These are phyloP conservation scores for Aschersonia sp. DNA, from an alignment of 2,329 filamentous ascomycete species.

Conservation along the genomic window DNA sequence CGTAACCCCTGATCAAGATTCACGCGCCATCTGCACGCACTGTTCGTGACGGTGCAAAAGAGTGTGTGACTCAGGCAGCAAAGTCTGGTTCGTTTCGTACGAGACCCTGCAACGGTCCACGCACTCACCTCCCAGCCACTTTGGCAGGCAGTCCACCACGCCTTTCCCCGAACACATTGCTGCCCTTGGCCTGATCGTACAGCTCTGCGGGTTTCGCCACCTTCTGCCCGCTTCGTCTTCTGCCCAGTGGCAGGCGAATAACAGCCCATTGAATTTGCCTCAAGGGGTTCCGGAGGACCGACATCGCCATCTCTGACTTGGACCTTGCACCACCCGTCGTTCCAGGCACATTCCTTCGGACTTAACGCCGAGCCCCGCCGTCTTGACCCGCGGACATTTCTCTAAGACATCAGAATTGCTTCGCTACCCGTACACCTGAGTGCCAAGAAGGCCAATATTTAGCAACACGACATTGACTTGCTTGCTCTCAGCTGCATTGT, in stretches of 20 bases:
- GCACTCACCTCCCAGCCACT: conserved; percentile 2
- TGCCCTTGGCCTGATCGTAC: neutral
- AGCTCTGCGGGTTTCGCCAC: neutral
- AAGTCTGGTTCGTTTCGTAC: conserved; percentile 6
- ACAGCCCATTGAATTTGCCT: neutral
- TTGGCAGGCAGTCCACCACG: conserved; percentile 1
- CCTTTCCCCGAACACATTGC: neutral
- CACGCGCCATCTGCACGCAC: neutral
- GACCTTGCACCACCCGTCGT: neutral
- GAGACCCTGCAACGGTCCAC: conserved; percentile 1
- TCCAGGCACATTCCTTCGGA: neutral
- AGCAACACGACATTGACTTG: too few relatives aligned
- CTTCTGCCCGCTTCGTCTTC: neutral
- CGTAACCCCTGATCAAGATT: neutral
- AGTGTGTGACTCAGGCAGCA: conserved; percentile 22
- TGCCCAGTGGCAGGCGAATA: neutral
- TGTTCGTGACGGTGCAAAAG: conserved; percentile 4
- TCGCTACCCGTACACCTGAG: too few relatives aligned
- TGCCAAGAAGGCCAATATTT: too few relatives aligned
- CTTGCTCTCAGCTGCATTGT: neutral
- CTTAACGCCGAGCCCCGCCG: neutral
- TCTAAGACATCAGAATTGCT: neutral
- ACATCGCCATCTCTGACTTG: neutral
- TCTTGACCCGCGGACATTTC: neutral
- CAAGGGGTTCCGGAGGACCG: neutral